Base-by-base conservation (phyloP, 2,329 filamentous ascomycete species). In the Xylariaceae sp. region DNA sequence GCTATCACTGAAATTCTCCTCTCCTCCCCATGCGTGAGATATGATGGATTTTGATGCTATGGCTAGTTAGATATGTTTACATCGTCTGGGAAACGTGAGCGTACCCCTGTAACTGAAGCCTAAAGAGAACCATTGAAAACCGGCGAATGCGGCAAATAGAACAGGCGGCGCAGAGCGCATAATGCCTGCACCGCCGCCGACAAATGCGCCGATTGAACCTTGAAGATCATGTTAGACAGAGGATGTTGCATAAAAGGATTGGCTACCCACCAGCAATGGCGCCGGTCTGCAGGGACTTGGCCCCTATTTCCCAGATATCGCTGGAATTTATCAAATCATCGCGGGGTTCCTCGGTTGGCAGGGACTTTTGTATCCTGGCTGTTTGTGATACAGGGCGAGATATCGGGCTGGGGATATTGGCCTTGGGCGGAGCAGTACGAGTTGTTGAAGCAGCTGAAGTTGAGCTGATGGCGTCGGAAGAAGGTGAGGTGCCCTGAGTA, bases 51-150 rank as follows among this genome's bases (percentile, higher is more conserved):
- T 70, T 3, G 77, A 71, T 17, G 74, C 78, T 82, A 23, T 12
- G 38, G 35, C 11, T 11, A 27, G 10, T 44, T 60, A 52, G 45
- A 38, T 20, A 10, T 17, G 27, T 14, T 32, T 16, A 12, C 34
- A 16, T 12, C 19, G 22, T 11, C 14, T 21, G 19, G 19, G 27
- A 38, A 14, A 6, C 8, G 11, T 19, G 35, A 14, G 34, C 79
- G 60, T 72, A 83, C 85, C 83, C 75, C 83, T 92, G 63, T 84
- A 96, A 14, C 80, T 86, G 37, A 78, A 80, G 27, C 88, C 88
- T 32, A 94, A 75, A 34, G 80, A 76, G 65, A 88, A 88, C 80
- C 88, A 95, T 68, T 95, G 89, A 33, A 88, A 72, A 16, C 88
- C 86, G 19, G 85, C 83, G 29, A 83, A 76, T 11, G 85, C 56